These are phyloP conservation scores for Malassezia cuniculi DNA, from an alignment of 1,284 basidiomycete species.

Conservation along the genomic window DNA sequence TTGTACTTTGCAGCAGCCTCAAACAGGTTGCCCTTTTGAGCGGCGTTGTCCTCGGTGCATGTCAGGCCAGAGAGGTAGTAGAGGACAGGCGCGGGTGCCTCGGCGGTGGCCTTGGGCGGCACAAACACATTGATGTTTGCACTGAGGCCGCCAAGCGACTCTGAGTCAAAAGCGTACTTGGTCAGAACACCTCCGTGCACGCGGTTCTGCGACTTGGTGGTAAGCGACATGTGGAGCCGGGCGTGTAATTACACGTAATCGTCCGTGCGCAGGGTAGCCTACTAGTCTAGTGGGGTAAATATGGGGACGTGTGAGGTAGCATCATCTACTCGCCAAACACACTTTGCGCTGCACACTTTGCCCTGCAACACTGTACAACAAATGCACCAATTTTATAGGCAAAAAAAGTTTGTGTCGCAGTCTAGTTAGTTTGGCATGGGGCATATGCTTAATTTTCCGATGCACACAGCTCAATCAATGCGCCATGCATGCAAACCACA, in stretches of 20 bases:
- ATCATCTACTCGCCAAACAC: no score
- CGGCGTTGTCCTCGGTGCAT: constrained; percentile 86
- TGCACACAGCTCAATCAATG: constrained; percentile 8
- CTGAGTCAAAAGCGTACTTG: constrained; percentile 47
- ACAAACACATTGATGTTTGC: constrained; percentile 83
- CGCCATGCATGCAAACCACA: constrained; percentile 4
- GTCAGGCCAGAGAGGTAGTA: constrained; percentile 84
- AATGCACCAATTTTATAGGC: no score
- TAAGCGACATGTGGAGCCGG: no score
- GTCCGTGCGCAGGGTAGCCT: no score
- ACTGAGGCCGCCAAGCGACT: constrained; percentile 63
- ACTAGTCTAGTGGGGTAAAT: no score
- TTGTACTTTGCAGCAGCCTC: constrained; percentile 42
- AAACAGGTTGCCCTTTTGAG: constrained; percentile 40
- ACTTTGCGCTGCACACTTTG: no score
- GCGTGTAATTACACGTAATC: no score
- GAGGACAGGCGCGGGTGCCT: constrained; percentile 58
- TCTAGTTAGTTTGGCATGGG: no score
- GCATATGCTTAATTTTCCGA: no score
- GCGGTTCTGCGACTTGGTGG: constrained; percentile 19
- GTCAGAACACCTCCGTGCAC: constrained; percentile 22
- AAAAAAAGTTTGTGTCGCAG: no score
- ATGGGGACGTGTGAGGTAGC: no score
- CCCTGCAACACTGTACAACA: no score
- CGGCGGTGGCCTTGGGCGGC: constrained; percentile 53